Evolutionary conservation across 1,284 basidiomycete genomes (phyloP), one percentile per base, ranked within the genome.

Genomic region (Mrakiaceae sp.): DNA sequence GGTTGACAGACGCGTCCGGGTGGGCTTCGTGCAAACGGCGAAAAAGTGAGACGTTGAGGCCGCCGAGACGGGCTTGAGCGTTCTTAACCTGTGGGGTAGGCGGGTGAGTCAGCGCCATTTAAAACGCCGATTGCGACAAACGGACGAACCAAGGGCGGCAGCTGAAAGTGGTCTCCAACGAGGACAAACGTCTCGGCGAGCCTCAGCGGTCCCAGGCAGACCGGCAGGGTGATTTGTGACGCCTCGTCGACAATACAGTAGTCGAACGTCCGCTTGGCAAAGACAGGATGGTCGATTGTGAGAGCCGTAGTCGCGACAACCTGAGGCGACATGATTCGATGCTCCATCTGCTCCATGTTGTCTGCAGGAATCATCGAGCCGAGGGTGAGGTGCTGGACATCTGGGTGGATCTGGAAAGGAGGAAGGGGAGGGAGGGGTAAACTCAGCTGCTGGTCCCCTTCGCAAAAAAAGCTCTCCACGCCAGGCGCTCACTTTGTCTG

Each of bases 171-270:
- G 74, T 98, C 95, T 2, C 95, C 95, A 9, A 98, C 93, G 7
- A 98, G 85, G 0, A 98, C 84, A 69, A 98, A 99, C 61, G 82
- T 89, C 58, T 92, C 83, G 3, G 93, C 91, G 70, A 87, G 91
- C 0, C 93, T 84, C 5, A 98, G 78, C 0, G 96, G 95, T 0
- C 96, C 95, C 0, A 98, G 79, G 72, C 92, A 97, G 0, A 93
- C 94, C 0, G 96, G 96, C 3, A 98, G 76, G 0, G 95, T 97
- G 68, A 98, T 94, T 74, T 99, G 96, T 0, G 94, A 97, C 0
- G 95, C 96, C 74, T 98, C 96, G 70, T 98, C 96, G 11, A 98
- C 87, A 66, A 98, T 97, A 77, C 95, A 98, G 72, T 94, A 95
- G 74, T 99, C 94, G 72, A 98, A 99, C 8, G 79, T 83, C 5